Evolutionary conservation across 2,329 filamentous ascomycete genomes (phyloP), one percentile per base, ranked within the genome.

Genomic region (Colletotrichum theobromicola): DNA sequence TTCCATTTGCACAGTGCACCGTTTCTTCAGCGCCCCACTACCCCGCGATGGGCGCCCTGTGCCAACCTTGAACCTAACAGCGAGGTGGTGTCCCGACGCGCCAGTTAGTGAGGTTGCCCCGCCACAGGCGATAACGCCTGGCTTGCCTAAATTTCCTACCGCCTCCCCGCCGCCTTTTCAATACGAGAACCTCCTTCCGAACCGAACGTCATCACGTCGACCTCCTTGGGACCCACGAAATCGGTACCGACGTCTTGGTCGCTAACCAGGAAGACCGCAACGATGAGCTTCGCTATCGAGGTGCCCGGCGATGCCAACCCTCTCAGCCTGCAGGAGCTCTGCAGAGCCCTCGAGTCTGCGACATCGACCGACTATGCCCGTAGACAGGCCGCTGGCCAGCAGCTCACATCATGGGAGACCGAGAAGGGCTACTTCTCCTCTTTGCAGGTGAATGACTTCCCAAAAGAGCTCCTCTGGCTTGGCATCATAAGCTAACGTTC

Each of bases 271-370:
- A 64, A 75, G 70, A 73, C 64, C 58, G 37, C 72, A 82, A 75
- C 35, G 80, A 95, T 95, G 93, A 91, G 88, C 82, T 93, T 93
- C 83, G 85, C 90, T 75, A 92, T 97, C 81, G 95, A 98, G 86
- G 92, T 95, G 74, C 90, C 94, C 8, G 95, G 94, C 77, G 95
- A 97, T 85, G 93, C 95, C 58, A 95, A 89, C 78, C 94, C 94
- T 69, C 86, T 96, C 76, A 92, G 84, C 74, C 83, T 89, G 72
- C 87, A 90, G 73, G 90, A 92, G 81, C 89, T 96, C 30, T 92
- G 91, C 80, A 90, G 90, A 76, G 90, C 90, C 13, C 86, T 96
- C 68, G 86, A 92, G 75, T 87, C 90, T 70, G 93, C 93, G 37
- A 90, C 90, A 55, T 93, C 92, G 21, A 88, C 89, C 64, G 88